Conservation (phyloP, 202 grass and related monocot species). For the Zizania palustris region DNA sequence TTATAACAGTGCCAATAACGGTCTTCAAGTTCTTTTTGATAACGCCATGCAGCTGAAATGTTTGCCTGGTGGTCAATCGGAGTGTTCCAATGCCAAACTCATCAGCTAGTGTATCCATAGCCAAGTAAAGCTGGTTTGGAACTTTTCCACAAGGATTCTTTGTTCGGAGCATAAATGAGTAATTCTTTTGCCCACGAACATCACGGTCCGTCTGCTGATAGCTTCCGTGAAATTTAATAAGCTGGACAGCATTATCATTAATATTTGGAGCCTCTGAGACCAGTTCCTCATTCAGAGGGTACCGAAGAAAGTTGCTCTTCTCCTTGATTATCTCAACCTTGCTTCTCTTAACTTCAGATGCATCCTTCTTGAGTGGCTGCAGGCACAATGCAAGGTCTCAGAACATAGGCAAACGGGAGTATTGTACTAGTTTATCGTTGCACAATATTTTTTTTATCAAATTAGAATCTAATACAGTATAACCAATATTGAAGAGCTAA, state of each 20-base stretch:
- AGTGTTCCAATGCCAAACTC: constrained; percentile 86
- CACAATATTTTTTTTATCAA: neutral
- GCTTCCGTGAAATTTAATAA: constrained; percentile 92
- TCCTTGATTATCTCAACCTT: constrained; percentile 96
- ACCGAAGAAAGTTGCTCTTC: constrained; percentile 83
- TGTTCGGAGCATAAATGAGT: constrained; percentile 90
- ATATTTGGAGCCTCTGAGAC: constrained; percentile 75
- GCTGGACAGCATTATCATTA: constrained; percentile 70
- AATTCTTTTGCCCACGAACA: constrained; percentile 75
- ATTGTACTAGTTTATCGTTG: neutral
- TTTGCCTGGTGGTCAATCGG: constrained; percentile 80
- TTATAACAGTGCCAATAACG: constrained; percentile 78
- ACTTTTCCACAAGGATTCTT: constrained; percentile 93
- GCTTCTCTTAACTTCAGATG: constrained; percentile 70
- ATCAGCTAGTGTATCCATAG: constrained; percentile 81
- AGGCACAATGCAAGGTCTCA: constrained; percentile 3
- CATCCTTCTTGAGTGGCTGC: constrained; percentile 72
- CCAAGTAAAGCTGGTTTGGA: constrained; percentile 74
- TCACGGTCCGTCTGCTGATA: constrained; percentile 87
- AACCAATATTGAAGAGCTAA: neutral
- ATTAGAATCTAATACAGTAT: neutral
- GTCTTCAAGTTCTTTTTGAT: constrained; percentile 89
- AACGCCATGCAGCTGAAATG: constrained; percentile 87
- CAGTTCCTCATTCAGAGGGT: constrained; percentile 84
- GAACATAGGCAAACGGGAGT: neutral